These are phyloP conservation scores for Calonectria hongkongensis DNA, from an alignment of 2,329 filamentous ascomycete genomes.

Conservation along the genomic window DNA sequence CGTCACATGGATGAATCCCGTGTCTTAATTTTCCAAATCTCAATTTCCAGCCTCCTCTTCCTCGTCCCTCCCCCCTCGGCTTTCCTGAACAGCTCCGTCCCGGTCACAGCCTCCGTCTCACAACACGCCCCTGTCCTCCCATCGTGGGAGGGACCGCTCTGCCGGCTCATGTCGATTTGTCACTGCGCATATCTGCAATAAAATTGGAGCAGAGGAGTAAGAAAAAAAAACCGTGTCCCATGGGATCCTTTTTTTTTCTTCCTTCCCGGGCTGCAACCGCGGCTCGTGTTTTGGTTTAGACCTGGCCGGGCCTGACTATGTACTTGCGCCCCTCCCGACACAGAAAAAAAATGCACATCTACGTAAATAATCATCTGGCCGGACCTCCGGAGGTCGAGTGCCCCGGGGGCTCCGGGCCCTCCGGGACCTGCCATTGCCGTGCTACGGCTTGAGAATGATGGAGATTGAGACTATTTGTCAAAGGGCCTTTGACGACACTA, in stretches of 20 bases:
- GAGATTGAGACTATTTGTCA: conserved; percentile 17
- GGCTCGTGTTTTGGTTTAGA: neutral
- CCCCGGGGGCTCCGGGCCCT: conserved; percentile 36
- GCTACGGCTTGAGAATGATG: neutral
- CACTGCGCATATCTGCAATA: conserved; percentile 7
- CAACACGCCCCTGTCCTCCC: conserved; percentile 29
- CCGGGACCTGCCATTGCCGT: conserved; percentile 20
- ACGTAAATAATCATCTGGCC: conserved; percentile 23
- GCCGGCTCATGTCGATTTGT: conserved; percentile 13
- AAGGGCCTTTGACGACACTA: neutral
- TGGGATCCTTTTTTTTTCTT: neutral
- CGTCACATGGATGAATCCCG: neutral
- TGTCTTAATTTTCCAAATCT: neutral
- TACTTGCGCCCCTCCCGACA: neutral
- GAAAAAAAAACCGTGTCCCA: neutral
- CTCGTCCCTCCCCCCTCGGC: neutral
- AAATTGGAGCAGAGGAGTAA: conserved; percentile 10
- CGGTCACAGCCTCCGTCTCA: conserved; percentile 18
- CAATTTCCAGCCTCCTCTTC: neutral
- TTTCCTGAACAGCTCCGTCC: conserved; percentile 3
- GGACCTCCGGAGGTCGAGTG: conserved; percentile 42
- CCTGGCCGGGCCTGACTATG: conserved; percentile 1
- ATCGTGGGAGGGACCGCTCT: neutral
- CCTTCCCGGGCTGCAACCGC: neutral
- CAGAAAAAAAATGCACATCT: neutral